These are phyloP conservation scores for Euphrasia confusa DNA, from an alignment of 257 asterid species.

Conservation along the genomic window DNA sequence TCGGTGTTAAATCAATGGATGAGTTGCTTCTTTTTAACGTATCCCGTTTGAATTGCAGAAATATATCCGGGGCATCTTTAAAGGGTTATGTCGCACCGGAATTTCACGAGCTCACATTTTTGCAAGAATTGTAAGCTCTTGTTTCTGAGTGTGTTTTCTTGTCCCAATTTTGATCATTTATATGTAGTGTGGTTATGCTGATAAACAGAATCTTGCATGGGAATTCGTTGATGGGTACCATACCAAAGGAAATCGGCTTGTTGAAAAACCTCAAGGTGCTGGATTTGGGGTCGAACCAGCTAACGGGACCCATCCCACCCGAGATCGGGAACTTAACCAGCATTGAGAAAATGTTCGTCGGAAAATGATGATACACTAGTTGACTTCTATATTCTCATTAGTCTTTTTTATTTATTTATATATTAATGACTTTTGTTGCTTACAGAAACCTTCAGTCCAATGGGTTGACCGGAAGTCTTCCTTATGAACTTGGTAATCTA, in stretches of 20 bases:
- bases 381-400: slow-evolving; percentile 3
- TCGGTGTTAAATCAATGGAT: not conserved
- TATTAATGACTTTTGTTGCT: not conserved
- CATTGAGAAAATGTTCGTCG: slow-evolving; percentile 52
- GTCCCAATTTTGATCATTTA: not conserved
- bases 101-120: slow-evolving; percentile 44
- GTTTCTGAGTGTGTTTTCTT: not conserved
- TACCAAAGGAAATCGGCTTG: slow-evolving; percentile 81
- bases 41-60: slow-evolving; percentile 48
- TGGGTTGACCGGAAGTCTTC: slow-evolving; percentile 71
- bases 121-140: slow-evolving; percentile 76
- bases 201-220: slow-evolving; percentile 66
- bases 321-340: slow-evolving; percentile 67
- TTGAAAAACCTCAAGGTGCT: slow-evolving; percentile 64
- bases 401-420: no score
- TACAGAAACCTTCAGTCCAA: slow-evolving; percentile 78
- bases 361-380: slow-evolving; percentile 11
- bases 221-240: slow-evolving; percentile 67
- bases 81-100: slow-evolving; percentile 85
- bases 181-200: slow-evolving; percentile 7
- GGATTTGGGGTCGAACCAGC: slow-evolving; percentile 80
- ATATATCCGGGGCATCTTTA: slow-evolving; percentile 71
- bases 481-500: slow-evolving; percentile 68
- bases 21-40: not conserved
- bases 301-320: slow-evolving; percentile 78